Conservation (phyloP, 106 monocot genomes). For the Dendrobium chrysotoxum region DNA sequence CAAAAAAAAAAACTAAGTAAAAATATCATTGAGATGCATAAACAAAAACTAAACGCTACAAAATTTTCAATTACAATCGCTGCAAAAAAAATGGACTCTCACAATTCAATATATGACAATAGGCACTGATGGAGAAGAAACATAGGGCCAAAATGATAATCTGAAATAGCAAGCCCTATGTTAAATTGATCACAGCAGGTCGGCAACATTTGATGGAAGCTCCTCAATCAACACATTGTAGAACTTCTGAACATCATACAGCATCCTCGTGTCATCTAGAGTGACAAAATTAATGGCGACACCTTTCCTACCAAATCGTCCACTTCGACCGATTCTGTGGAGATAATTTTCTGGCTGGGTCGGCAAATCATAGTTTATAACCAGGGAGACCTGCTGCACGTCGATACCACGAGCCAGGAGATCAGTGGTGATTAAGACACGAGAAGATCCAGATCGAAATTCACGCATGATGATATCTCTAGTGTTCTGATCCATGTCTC, state of each 20-base stretch:
- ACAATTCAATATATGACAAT: no score
- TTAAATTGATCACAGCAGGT: background rate
- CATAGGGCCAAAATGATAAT: no score
- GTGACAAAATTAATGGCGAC: slow-evolving; percentile 6
- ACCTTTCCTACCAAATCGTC: background rate
- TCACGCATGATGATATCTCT: slow-evolving; percentile 7
- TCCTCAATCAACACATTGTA: slow-evolving; percentile 7
- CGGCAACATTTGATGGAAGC: background rate
- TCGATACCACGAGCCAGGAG: background rate
- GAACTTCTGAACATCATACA: slow-evolving; percentile 12
- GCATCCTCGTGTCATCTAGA: background rate
- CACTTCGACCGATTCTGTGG: slow-evolving; percentile 1
- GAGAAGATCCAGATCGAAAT: slow-evolving; percentile 1
- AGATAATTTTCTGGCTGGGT: slow-evolving; percentile 4
- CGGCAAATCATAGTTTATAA: slow-evolving; percentile 4
- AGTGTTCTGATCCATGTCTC: slow-evolving; percentile 9
- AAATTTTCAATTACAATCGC: background rate
- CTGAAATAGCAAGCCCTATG: no score
- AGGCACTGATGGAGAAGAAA: background rate
- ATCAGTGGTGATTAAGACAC: slow-evolving; percentile 6
- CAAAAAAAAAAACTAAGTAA: background rate
- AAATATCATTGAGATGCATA: background rate
- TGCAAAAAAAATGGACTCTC: no score
- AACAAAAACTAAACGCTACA: background rate
- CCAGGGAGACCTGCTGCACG: background rate